Evolutionary conservation across 345 rosid species (phyloP).

Genomic region (Melastoma malabathricum): DNA sequence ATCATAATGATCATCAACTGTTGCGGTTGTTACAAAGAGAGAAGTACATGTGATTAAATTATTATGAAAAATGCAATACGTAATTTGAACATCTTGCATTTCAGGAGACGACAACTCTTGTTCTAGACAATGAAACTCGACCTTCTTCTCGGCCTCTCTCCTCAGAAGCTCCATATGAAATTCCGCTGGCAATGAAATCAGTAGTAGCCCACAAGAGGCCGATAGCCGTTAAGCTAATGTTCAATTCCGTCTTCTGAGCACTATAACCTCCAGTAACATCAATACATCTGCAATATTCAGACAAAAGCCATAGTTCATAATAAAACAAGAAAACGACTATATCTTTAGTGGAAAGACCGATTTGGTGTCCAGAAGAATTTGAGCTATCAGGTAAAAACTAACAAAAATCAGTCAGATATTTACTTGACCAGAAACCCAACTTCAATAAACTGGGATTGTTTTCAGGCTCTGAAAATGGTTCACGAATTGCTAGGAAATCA

Average conservation of each 20-base stretch:
- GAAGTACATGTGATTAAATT: not conserved
- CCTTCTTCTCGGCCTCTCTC: conserved; percentile 48
- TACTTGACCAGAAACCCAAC: too few relatives aligned
- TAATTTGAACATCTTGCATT: too few relatives aligned
- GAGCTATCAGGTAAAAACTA: too few relatives aligned
- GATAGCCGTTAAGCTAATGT: conserved; percentile 89
- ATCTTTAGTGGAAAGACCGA: conserved; percentile 1
- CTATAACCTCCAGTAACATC: conserved; percentile 98
- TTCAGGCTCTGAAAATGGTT: too few relatives aligned
- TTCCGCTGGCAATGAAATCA: conserved; percentile 80
- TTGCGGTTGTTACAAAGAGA: conserved; percentile 17
- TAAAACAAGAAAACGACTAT: not conserved
- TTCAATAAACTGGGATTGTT: too few relatives aligned
- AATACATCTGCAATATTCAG: conserved; percentile 54
- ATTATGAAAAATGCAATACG: not conserved
- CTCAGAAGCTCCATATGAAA: conserved; percentile 24
- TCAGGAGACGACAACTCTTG: too few relatives aligned
- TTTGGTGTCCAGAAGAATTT: too few relatives aligned
- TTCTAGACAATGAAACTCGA: conserved; percentile 1
- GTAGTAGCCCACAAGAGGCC: conserved; percentile 90
- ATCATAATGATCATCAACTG: conserved; percentile 20
- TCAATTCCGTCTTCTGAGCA: conserved; percentile 81
- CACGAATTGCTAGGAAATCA: too few relatives aligned
- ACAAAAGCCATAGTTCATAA: not conserved
- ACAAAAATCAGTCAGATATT: too few relatives aligned